phyloP scores from a whole-genome alignment of 495 filamentous ascomycete species.

The Hypoxylon lienhwacheense region DNA sequence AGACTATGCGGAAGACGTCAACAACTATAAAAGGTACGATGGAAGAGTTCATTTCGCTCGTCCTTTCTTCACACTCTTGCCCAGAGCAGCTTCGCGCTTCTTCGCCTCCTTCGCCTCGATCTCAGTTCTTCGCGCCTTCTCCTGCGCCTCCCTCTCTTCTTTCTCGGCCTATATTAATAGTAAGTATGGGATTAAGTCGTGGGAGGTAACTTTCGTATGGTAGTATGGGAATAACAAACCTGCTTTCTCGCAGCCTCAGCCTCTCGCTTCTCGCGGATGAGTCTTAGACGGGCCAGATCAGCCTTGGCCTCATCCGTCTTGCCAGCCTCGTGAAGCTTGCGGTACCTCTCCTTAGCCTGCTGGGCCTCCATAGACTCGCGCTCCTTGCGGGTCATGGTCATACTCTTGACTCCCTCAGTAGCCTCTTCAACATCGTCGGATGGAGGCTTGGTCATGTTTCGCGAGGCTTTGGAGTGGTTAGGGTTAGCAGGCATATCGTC shows the following conservation, averaged over 20 bases:
- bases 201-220: not conserved
- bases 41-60: conserved; percentile 32
- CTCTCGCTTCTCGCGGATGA: conserved; percentile 84
- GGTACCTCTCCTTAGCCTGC: conserved; percentile 85
- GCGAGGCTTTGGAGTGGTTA: conserved; percentile 76
- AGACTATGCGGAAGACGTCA: conserved; percentile 11
- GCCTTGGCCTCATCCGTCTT: conserved; percentile 96
- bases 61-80: conserved; percentile 43
- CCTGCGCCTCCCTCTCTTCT: conserved; percentile 67
- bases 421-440: conserved; percentile 50
- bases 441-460: conserved; percentile 52
- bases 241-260: conserved; percentile 67
- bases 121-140: conserved; percentile 54
- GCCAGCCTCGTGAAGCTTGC: conserved; percentile 91
- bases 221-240: conserved; percentile 44
- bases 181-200: conserved; percentile 8
- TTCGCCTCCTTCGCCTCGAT: conserved; percentile 60
- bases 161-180: conserved; percentile 59
- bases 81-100: conserved; percentile 63
- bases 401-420: conserved; percentile 51
- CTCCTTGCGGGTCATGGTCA: conserved; percentile 69
- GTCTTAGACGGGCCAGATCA: conserved; percentile 79
- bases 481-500: conserved; percentile 80
- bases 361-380: conserved; percentile 86
- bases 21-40: conserved; percentile 8